Evolutionary conservation across 2,329 filamentous ascomycete genomes (phyloP), one percentile per base, ranked within the genome.

Genomic region (Fusarium xylarioides): DNA sequence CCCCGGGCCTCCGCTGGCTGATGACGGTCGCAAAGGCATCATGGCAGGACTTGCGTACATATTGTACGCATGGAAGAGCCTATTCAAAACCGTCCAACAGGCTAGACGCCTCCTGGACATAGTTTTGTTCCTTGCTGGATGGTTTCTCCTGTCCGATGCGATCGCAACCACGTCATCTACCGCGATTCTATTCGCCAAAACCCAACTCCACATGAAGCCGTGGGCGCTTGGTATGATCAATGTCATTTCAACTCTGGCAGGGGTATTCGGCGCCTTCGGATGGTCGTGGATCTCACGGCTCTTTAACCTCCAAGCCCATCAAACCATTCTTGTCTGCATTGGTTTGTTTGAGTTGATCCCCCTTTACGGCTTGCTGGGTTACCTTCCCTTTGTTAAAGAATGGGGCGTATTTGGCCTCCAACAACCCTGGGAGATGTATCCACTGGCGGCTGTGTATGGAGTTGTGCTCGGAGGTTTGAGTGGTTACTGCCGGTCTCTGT

Each of bases 361-460:
- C 0, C 79, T 98, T 2, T 99, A 99, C 78, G 95, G 95, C 1
- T 86, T 99, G 18, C 83, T 97, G 23, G 95, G 95, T 2, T 98
- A 96, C 79, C 86, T 98, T 21, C 94, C 95, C 1, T 90, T 93
- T 11, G 88, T 99, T 52, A 88, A 91, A 76, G 84, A 86, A 12
- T 90, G 92, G 82, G 95, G 94, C 2, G 90, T 93, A 10, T 84
- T 95, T 44, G 96, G 96, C 4, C 86, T 99, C n/a, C 95, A 97
- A 81, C 91, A 96, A 79, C 92, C 93, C 7, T 97, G 95, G 93
- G 96, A 99, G 77, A 98, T 99, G 94, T 98, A 96, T 77, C 93
- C 94, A 1, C 84, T 99, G 2, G 95, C 94, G 0, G 93, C 93
- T 7, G 90, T 98, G 18, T 98, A 98, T 81, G 96, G 96, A 1